phyloP scores from a whole-genome alignment of 441 rosid genomes.

The Arabidopsis hybrid region DNA sequence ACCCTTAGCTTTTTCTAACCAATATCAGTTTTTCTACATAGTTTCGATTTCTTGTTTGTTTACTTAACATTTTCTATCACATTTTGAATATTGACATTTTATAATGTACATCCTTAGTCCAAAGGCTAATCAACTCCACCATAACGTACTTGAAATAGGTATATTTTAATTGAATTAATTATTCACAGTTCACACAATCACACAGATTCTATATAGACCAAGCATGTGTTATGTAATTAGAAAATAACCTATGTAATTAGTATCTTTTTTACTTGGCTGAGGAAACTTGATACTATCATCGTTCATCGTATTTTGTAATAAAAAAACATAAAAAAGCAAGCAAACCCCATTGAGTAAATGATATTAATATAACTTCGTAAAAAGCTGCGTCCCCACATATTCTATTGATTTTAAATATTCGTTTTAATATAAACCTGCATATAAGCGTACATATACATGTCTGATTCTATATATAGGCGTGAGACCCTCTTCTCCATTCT shows the following conservation, averaged over 20 bases:
- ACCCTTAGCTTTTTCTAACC: not conserved
- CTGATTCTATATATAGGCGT: conserved; percentile 42
- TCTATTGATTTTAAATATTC: conserved; percentile 46
- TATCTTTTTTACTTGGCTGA: not conserved
- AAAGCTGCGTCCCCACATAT: conserved; percentile 62
- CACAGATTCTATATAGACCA: conserved; percentile 19
- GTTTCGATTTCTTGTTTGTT: not conserved
- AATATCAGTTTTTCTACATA: not conserved
- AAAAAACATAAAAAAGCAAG: conserved; percentile 24
- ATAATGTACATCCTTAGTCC: not conserved
- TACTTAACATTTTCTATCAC: not conserved
- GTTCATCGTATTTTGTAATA: conserved; percentile 9
- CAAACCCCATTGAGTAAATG: conserved; percentile 34
- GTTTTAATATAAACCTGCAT: conserved; percentile 46
- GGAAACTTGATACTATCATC: conserved; percentile 24
- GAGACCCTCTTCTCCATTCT: conserved; percentile 36
- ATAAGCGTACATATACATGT: conserved; percentile 36
- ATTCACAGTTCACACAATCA: conserved; percentile 26
- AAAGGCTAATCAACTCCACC: conserved; percentile 1
- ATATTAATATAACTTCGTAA: conserved; percentile 33
- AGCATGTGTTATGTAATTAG: conserved; percentile 19
- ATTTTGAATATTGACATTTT: not conserved
- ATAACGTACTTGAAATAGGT: not conserved
- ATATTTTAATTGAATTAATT: conserved; percentile 12
- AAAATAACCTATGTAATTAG: not conserved